These are phyloP conservation scores for Trapa incisa DNA, from an alignment of 345 rosid genomes.

Conservation along the genomic window DNA sequence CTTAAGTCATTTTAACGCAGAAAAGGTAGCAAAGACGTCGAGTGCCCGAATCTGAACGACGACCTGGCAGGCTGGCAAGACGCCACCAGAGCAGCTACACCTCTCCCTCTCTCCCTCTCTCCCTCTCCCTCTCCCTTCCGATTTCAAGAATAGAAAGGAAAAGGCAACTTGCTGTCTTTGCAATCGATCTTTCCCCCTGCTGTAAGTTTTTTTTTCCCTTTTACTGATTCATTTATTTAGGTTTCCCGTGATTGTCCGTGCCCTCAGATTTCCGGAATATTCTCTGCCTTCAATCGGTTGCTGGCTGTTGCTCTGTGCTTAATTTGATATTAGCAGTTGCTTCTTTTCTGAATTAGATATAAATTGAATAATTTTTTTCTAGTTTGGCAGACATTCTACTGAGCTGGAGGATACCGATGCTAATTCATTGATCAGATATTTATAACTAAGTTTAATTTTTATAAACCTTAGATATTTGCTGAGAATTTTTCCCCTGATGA, in stretches of 20 bases:
- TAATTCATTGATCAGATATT: no score
- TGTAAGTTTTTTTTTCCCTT: no score
- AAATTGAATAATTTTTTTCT: not conserved
- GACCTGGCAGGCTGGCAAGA: not conserved
- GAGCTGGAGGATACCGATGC: no score
- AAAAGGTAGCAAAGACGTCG: no score
- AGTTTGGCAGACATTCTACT: not conserved
- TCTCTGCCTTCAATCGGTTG: not conserved
- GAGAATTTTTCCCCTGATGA: not conserved
- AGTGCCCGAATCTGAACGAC: no score
- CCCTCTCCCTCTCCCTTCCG: not conserved
- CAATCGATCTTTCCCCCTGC: not conserved
- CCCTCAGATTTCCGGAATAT: not conserved
- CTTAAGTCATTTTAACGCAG: no score
- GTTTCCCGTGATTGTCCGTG: not conserved
- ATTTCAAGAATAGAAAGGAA: no score
- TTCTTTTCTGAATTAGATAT: not conserved
- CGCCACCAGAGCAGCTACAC: conserved; percentile 1
- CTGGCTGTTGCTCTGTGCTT: not conserved
- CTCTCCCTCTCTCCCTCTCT: not conserved
- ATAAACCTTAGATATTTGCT: not conserved
- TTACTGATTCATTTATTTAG: no score
- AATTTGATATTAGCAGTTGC: not conserved
- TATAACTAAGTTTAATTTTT: not conserved
- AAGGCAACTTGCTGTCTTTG: not conserved